Evolutionary conservation across 441 rosid genomes (phyloP), one percentile per base, ranked within the genome.

Genomic region (Syzygium malaccense): DNA sequence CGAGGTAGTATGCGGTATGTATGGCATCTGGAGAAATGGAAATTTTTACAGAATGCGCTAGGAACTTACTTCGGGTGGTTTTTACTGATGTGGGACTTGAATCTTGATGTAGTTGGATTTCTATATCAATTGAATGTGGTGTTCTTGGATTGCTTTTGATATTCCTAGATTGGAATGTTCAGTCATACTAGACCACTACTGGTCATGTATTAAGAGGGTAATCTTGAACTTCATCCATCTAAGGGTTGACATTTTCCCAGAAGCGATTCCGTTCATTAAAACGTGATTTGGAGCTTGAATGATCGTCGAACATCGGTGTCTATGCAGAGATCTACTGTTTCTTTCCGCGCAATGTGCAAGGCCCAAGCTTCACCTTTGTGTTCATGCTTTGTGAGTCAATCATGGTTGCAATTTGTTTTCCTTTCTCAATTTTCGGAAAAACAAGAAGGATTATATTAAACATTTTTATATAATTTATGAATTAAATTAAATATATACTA

Each of bases 361-460:
- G 2, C 78, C 5, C 6, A 45, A 30, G 23, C 78, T 66, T 66
- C 8, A 68, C 10, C 0, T 48, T 33, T 5, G 28, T 71, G 49
- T 71, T 37, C 80, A 37, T 37, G 49, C 49, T 37, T 71, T 20
- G 49, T 10, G 49, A 37, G 80, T 11, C 8, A 51, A 75, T 41
- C n/a, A 75, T 3, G 51, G 1, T 37, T 0, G n/a, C 0, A n/a
- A 37, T 25, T 37, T 28, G 14, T 37, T 4, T 8, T 41, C 4
- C 28, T 75, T 75, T n/a, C 83, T 75, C 18, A 23, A 23, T 75
- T 71, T 37, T 41, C 6, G 0, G 6, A 37, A 26, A 12, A 23
- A 23, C 9, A 9, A 75, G 83, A 41, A 6, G 17, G 51, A 45
- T 45, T 45, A 45, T 45, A 45, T 45, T 45, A 45, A 45, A 45